Evolutionary conservation across 371 early-diverging fungal species (phyloP), one percentile per base, ranked within the genome.

Genomic region (Thermomucor indicae-seudaticae): DNA sequence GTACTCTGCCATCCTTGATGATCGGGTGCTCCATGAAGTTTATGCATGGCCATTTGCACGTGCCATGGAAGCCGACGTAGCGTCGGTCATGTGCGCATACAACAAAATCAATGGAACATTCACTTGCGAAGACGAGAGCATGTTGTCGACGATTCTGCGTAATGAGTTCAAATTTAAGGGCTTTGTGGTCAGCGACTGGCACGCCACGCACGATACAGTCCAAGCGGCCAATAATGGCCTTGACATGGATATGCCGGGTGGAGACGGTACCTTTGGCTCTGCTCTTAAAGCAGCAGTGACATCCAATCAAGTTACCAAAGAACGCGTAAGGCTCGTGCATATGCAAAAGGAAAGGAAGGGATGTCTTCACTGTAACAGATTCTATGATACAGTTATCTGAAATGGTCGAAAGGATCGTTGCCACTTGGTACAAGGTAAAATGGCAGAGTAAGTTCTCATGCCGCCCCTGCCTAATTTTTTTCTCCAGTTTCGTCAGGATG

Each of bases 361-460:
- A 8, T 32, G 32, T 32, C 7, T 32, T n/a, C n/a, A n/a, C 32
- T 32, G 32, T 32, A 19, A 37, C 19, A 5, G 11, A 37, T 4
- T 37, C 19, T 37, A 16, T 14, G 14, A 37, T 37, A 3, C 19
- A 37, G 37, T 19, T 37, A 14, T 16, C 37, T 5, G 84, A 83
- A 35, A 80, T 81, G 78, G 77, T 69, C 34, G 69, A 49, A 22
- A 71, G 84, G 43, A 73, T 82, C 49, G 62, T 81, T 24, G 73
- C 81, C 27, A 48, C 83, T 10, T 75, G 71, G 67, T 80, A 75
- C 52, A 70, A 70, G 55, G 49, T 70, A 23, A 14, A 7, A 14
- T 10, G 10, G 32, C 10, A 37, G 5, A 5, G 14, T 16, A 37
- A 14, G 14, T 32, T 32, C 32, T 7, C 7, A 32, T 8, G 32